These are phyloP conservation scores for Colletotrichum sp. DNA, from an alignment of 2,329 filamentous ascomycete genomes.

Conservation along the genomic window DNA sequence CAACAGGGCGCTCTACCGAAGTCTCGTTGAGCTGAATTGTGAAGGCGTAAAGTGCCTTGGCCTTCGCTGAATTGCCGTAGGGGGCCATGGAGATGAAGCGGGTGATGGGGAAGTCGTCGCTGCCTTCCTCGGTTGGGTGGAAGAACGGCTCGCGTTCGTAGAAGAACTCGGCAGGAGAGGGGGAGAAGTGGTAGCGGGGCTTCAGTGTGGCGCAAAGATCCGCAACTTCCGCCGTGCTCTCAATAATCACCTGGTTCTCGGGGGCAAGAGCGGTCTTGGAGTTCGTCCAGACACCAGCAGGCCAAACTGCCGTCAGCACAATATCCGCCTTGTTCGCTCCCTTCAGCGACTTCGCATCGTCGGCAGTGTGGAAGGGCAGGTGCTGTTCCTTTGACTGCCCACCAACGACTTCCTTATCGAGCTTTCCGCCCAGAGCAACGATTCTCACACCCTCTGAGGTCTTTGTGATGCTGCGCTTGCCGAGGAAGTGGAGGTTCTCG, in stretches of 20 bases:
- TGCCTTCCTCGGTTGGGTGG: constrained; percentile 57
- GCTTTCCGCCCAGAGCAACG: constrained; percentile 79
- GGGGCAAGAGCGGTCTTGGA: constrained; percentile 68
- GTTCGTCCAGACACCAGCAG: constrained; percentile 70
- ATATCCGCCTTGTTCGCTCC: constrained; percentile 85
- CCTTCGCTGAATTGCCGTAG: constrained; percentile 76
- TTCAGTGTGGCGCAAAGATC: constrained; percentile 81
- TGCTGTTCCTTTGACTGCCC: constrained; percentile 75
- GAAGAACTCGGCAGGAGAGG: constrained; percentile 69
- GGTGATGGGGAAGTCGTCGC: constrained; percentile 68
- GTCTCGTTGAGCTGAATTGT: constrained; percentile 69
- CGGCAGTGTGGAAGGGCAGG: constrained; percentile 77
- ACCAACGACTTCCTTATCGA: constrained; percentile 65
- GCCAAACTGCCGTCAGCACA: constrained; percentile 87
- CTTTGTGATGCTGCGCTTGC: constrained; percentile 85
- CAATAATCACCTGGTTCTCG: constrained; percentile 54
- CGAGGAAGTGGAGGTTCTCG: constrained; percentile 89
- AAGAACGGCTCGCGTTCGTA: constrained; percentile 95
- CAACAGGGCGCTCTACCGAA: constrained; percentile 66
- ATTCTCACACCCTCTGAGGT: constrained; percentile 90
- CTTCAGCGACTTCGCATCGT: constrained; percentile 76
- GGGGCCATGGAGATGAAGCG: constrained; percentile 90
- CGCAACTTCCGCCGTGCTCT: constrained; percentile 71
- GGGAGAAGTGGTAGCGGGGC: constrained; percentile 90
- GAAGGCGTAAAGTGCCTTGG: constrained; percentile 84